These are phyloP conservation scores for Naganishia kalamii DNA, from an alignment of 768 basidiomycete species.

Conservation along the genomic window DNA sequence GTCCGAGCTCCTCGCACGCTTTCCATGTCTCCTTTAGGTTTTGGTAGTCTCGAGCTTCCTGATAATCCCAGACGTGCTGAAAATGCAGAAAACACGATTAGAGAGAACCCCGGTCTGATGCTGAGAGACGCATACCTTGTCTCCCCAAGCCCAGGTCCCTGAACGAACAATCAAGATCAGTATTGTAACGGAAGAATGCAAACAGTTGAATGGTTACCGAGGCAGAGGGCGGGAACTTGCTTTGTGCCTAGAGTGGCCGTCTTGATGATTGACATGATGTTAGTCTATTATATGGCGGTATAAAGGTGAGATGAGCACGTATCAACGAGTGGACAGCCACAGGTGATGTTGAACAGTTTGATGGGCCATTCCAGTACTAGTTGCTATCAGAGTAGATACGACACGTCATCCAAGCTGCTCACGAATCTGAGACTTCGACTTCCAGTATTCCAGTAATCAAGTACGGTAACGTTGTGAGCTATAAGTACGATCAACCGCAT, in stretches of 20 bases:
- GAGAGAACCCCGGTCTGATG: not conserved
- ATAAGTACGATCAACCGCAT: too few species aligned
- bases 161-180: not conserved
- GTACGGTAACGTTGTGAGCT: too few species aligned
- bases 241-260: conserved; percentile 26
- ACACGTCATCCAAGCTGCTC: not conserved
- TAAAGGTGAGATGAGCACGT: not conserved
- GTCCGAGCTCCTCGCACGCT: conserved; percentile 30
- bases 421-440: not conserved
- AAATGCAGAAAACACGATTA: not conserved
- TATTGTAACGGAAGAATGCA: not conserved
- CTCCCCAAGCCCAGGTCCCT: conserved; percentile 22
- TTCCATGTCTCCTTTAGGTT: conserved; percentile 39
- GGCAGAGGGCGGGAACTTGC: conserved; percentile 38
- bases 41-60: conserved; percentile 28
- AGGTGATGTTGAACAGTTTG: too few species aligned
- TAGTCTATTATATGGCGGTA: not conserved
- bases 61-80: conserved; percentile 26
- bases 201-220: conserved; percentile 41
- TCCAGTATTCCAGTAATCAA: too few species aligned
- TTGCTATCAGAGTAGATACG: too few species aligned
- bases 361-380: too few species aligned
- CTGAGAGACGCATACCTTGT: not conserved
- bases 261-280: conserved; percentile 11
- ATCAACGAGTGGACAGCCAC: not conserved